Percentiles rank a stretch among this genome's conserved stretches.
phyloP scores from a whole-genome alignment of 2,329 filamentous ascomycete genomes.

The Onygena corvina region DNA sequence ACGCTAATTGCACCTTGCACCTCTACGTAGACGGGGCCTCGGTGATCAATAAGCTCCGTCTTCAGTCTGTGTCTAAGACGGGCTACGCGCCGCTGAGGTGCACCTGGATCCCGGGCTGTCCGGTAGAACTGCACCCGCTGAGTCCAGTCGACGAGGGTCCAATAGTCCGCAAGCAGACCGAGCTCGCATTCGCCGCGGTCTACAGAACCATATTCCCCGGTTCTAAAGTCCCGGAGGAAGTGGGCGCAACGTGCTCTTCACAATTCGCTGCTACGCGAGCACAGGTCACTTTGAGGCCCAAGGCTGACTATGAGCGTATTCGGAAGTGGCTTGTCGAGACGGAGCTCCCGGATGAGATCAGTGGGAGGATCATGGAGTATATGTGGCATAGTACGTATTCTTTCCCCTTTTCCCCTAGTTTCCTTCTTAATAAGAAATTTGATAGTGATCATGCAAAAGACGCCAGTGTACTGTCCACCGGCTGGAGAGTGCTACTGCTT shows the following conservation, averaged over 20 bases:
- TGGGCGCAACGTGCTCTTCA: conserved; percentile 44
- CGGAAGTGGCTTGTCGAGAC: conserved; percentile 41
- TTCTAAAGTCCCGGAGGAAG: conserved; percentile 28
- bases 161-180: conserved; percentile 36
- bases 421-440: neutral
- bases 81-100: conserved; percentile 47
- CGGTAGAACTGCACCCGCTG: conserved; percentile 35
- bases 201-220: conserved; percentile 40
- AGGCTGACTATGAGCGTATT: conserved; percentile 39
- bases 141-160: conserved; percentile 32
- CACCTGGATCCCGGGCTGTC: conserved; percentile 43
- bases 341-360: conserved; percentile 37
- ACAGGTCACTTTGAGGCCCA: conserved; percentile 36
- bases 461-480: conserved; percentile 48
- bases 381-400: conserved; percentile 46
- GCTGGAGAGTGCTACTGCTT: conserved; percentile 55
- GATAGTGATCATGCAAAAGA: conserved; percentile 32
- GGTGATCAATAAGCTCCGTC: conserved; percentile 39
- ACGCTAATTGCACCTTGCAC: neutral
- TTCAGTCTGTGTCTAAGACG: conserved; percentile 38
- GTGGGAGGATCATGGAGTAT: conserved; percentile 46
- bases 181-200: conserved; percentile 39
- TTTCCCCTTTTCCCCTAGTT: neutral
- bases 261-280: conserved; percentile 43
- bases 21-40: conserved; percentile 37